Conservation (phyloP, 1,284 basidiomycete species). For the Cryptococcus hybrid region DNA sequence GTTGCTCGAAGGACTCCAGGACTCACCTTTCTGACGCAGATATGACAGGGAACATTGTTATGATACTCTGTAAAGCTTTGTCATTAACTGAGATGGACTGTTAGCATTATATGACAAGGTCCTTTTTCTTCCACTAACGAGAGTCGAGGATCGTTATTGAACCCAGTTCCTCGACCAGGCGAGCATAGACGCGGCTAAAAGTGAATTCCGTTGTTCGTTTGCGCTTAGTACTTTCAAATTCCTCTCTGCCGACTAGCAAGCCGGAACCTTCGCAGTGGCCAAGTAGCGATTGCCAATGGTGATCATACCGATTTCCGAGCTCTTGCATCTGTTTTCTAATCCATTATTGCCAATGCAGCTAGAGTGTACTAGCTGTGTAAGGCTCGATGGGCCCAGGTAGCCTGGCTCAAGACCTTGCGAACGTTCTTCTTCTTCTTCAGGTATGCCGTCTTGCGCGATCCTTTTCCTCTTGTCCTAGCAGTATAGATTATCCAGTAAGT, state of each 20-base stretch:
- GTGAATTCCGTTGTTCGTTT: no score
- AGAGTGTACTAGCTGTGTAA: conserved; percentile 5
- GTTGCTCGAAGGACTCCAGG: not conserved
- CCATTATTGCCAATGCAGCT: not conserved
- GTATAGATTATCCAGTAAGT: not conserved
- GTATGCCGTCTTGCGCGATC: not conserved
- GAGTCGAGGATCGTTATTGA: conserved; percentile 3
- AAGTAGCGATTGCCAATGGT: conserved; percentile 1
- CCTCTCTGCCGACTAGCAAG: conserved; percentile 2
- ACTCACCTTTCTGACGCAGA: conserved; percentile 5
- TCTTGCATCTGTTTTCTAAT: not conserved
- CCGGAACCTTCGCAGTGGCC: not conserved
- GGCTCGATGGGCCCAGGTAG: conserved; percentile 6
- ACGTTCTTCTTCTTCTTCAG: not conserved
- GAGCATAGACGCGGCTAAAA: not conserved
- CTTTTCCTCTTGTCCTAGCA: conserved; percentile 1
- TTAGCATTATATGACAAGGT: not conserved
- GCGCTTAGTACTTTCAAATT: not conserved
- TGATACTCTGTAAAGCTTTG: conserved; percentile 1
- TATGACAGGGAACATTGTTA: conserved; percentile 9
- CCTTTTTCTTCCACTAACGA: not conserved
- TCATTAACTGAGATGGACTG: not conserved
- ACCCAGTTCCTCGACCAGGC: conserved; percentile 5
- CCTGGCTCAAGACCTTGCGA: conserved; percentile 7
- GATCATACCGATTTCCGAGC: conserved; percentile 3